Evolutionary conservation across 2,329 filamentous ascomycete species (phyloP), one percentile per base, ranked within the genome.

Genomic region (Fusarium sp.): DNA sequence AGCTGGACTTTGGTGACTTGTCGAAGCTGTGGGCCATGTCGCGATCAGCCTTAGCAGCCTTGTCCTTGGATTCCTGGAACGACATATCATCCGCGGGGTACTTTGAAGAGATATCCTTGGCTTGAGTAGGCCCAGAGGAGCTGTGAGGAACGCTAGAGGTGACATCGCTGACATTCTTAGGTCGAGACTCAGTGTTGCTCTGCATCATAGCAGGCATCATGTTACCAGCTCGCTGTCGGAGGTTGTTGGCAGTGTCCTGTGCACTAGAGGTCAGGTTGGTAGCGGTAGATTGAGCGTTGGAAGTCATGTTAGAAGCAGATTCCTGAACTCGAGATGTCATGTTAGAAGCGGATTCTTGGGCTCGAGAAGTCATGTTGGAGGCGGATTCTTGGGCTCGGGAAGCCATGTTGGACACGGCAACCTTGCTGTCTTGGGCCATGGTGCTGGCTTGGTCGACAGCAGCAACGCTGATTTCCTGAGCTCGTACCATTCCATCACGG

Each of bases 281-380:
- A 13, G 53, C 53, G 6, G 40, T 55, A 6, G 69, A 54, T 20
- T 59, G 67, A 0, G 69, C 69, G 32, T 46, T 59, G 30, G 70
- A 59, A 6, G 69, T 58, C 24, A 73, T 24, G 8, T 67, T 63
- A 6, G 44, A 20, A 3, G 49, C 49, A 13, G 49, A 27, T 12
- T 69, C 58, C 18, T 57, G 67, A 0, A 65, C 70, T 32, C 54
- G 58, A 18, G 71, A 57, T 3, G 70, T 51, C 29, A 73, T 37
- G 10, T 68, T 65, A 6, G 44, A 20, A 3, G 49, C 49, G 8
- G 49, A 20, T 12, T 69, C 58, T 14, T 57, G 67, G 7, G 25
- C 25, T 25, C 25, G 25, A 0, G 70, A 59, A 4, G 69, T 58
- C 25, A 73, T 24, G 7, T 66, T 63, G 6, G 44, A 20, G 2